Evolutionary conservation across 805 yeast genomes (phyloP).

Genomic region (Priceomyces carsonii): DNA sequence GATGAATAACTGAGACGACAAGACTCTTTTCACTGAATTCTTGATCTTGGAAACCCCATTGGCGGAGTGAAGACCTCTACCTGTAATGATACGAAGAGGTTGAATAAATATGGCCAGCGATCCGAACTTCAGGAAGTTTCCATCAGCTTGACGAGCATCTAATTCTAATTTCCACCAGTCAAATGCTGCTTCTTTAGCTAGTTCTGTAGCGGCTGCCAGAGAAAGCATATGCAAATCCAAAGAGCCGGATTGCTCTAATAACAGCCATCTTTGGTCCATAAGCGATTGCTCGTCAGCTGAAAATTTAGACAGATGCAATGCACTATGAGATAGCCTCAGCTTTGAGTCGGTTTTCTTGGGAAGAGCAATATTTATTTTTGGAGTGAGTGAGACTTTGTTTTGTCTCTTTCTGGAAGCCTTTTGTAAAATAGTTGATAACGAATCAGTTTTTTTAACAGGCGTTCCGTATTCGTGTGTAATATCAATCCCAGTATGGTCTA

Average conservation of each 20-base stretch:
- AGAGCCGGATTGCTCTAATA: conserved; percentile 7
- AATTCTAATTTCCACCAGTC: conserved; percentile 69
- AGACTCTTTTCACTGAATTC: conserved; percentile 38
- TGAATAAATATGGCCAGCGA: conserved; percentile 39
- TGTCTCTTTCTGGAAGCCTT: no score
- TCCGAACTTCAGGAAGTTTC: conserved; percentile 34
- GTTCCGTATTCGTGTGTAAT: conserved; percentile 21
- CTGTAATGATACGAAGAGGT: conserved; percentile 57
- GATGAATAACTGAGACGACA: conserved; percentile 38
- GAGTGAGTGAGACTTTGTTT: no score
- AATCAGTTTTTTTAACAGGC: not conserved
- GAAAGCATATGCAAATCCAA: conserved; percentile 61
- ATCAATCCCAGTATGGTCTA: conserved; percentile 27
- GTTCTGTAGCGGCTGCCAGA: conserved; percentile 47
- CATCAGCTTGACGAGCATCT: conserved; percentile 37
- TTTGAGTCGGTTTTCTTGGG: no score
- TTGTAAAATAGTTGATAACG: conserved; percentile 4
- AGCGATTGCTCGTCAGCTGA: conserved; percentile 1
- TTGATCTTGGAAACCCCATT: conserved; percentile 56
- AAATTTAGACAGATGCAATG: no score
- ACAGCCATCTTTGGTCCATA: conserved; percentile 2
- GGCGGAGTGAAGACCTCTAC: conserved; percentile 68
- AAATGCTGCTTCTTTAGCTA: conserved; percentile 34
- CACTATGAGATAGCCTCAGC: no score
- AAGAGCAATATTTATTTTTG: no score